A percentile compares a stretch with the other conserved stretches of the same genome.
phyloP scores from a whole-genome alignment of 768 basidiomycete genomes.

The Termitomyces sp. region DNA sequence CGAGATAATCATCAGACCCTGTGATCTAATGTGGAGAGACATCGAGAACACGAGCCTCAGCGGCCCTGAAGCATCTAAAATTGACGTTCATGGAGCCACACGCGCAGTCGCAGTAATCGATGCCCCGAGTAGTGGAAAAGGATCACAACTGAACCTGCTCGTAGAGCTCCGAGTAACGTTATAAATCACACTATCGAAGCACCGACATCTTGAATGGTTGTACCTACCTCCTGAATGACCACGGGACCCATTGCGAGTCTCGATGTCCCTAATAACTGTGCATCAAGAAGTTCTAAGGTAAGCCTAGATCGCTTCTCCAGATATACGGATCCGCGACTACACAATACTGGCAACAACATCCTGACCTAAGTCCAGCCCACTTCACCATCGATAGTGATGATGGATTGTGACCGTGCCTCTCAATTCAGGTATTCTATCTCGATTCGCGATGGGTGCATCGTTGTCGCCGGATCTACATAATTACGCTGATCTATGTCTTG shows the following conservation, averaged over 20 bases:
- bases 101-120: no score
- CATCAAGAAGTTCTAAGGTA: neutral
- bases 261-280: neutral
- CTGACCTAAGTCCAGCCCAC: neutral
- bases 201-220: neutral
- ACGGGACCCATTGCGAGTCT: neutral
- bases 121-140: no score
- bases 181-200: neutral
- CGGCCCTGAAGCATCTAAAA: no score
- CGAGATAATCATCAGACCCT: neutral
- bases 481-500: neutral
- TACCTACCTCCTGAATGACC: neutral
- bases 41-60: no score
- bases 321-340: neutral
- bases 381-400: slow-evolving; percentile 1
- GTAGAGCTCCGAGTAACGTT: neutral
- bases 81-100: no score
- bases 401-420: neutral
- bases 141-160: no score
- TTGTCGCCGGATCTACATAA: neutral
- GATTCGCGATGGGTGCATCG: neutral
- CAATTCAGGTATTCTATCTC: neutral
- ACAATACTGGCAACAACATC: neutral
- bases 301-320: neutral
- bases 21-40: neutral